Evolutionary conservation across 148 eudicot genomes (phyloP).

Genomic region (Cornus florida): DNA sequence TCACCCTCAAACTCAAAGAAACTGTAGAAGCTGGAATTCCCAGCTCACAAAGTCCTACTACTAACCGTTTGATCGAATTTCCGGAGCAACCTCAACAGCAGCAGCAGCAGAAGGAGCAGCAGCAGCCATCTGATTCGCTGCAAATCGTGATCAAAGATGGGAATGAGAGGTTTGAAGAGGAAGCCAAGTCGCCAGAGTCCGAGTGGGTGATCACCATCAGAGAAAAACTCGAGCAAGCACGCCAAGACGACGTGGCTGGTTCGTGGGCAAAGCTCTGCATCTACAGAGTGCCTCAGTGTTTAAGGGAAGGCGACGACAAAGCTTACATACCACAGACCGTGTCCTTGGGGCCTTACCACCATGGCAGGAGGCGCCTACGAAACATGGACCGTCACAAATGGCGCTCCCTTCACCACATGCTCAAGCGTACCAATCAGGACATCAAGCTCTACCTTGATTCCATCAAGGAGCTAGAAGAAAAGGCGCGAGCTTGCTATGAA

Average conservation of each 20-base stretch:
- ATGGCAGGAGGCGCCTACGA: constrained; percentile 44
- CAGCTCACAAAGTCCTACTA: constrained; percentile 22
- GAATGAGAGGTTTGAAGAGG: neutral
- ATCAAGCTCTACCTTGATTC: constrained; percentile 54
- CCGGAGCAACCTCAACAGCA: constrained; percentile 16
- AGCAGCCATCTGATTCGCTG: constrained; percentile 19
- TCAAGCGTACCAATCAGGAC: constrained; percentile 52
- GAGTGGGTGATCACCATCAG: constrained; percentile 70
- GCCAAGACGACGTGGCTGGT: constrained; percentile 46
- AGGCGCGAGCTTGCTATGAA: constrained; percentile 65
- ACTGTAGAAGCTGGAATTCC: constrained; percentile 54
- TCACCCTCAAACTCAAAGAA: constrained; percentile 86
- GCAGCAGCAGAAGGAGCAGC: constrained; percentile 25
- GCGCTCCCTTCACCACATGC: constrained; percentile 61
- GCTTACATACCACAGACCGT: constrained; percentile 77
- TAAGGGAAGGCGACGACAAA: constrained; percentile 60
- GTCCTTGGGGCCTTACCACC: constrained; percentile 84
- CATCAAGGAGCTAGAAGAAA: constrained; percentile 59
- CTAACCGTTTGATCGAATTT: constrained; percentile 24
- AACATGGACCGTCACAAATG: constrained; percentile 86
- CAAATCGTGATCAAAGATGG: constrained; percentile 27
- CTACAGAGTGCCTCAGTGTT: constrained; percentile 65
- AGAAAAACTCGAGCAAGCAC: constrained; percentile 61
- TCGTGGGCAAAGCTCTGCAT: constrained; percentile 68
- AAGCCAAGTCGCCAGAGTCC: constrained; percentile 36